A percentile compares a stretch with the other conserved stretches of the same genome.
These are phyloP conservation scores for Skeletonema marinoi DNA, from an alignment of 108 stramenopile genomes.

Conservation along the genomic window DNA sequence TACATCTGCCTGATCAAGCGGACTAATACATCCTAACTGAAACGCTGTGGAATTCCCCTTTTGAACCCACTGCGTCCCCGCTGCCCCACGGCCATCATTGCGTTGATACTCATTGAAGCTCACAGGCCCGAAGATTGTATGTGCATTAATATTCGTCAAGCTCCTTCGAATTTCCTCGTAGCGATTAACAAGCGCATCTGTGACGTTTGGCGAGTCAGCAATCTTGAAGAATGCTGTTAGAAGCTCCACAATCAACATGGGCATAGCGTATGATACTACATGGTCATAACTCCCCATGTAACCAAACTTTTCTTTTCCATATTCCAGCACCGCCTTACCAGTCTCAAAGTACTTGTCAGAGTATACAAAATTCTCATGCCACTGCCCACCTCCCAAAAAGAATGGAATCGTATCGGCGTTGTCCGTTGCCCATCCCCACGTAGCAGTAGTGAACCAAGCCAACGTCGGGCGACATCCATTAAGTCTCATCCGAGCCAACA, in stretches of 20 bases:
- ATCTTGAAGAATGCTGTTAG: slow-evolving; percentile 30
- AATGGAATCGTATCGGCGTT: no score
- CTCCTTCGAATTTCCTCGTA: slow-evolving; percentile 53
- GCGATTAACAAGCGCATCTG: not conserved
- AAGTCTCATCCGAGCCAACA: no score
- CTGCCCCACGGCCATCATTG: slow-evolving; percentile 58
- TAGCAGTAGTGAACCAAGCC: no score
- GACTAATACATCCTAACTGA: slow-evolving; percentile 36
- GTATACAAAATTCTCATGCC: no score
- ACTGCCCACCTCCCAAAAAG: no score
- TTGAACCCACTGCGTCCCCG: slow-evolving; percentile 58
- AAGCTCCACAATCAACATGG: slow-evolving; percentile 35
- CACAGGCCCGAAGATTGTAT: slow-evolving; percentile 66
- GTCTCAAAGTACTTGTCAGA: no score
- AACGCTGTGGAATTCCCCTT: not conserved
- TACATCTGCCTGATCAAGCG: slow-evolving; percentile 48
- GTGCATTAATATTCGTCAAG: slow-evolving; percentile 34
- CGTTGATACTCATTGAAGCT: slow-evolving; percentile 46
- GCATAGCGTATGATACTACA: slow-evolving; percentile 51
- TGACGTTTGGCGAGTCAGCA: slow-evolving; percentile 27
- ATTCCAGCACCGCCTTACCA: no score
- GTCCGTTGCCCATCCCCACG: no score
- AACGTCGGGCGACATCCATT: no score
- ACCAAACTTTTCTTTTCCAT: not conserved
- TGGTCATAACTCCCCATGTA: slow-evolving; percentile 41